Percentiles rank a stretch among this genome's conserved stretches.
Conservation (phyloP, 1,139 yeast species). For the Hanseniaspora gamundiae region DNA sequence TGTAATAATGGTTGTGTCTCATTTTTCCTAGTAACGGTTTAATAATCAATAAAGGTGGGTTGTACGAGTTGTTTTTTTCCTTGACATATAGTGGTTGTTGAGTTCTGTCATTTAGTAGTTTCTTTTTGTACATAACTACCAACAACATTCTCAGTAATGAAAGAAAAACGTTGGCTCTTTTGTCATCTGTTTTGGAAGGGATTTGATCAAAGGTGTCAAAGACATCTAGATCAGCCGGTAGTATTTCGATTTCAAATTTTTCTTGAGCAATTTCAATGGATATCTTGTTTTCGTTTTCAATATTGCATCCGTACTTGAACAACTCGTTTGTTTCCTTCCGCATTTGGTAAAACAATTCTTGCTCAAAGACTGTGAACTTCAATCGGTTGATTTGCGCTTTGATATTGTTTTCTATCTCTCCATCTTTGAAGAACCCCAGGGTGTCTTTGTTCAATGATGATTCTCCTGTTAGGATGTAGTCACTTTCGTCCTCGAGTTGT, state of each 20-base stretch:
- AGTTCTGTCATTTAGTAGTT: constrained; percentile 17
- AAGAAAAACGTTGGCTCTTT: constrained; percentile 28
- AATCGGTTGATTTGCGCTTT: constrained; percentile 45
- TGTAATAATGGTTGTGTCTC: constrained; percentile 21
- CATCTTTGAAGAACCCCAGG: constrained; percentile 10
- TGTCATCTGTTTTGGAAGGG: constrained; percentile 23
- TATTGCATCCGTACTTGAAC: constrained; percentile 59
- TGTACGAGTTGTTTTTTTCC: constrained; percentile 1
- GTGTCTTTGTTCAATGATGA: constrained; percentile 15
- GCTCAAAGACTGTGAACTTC: constrained; percentile 70
- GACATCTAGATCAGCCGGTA: constrained; percentile 36
- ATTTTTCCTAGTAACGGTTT: constrained; percentile 24
- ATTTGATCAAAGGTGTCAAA: constrained; percentile 28
- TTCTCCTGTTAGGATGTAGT: constrained; percentile 28
- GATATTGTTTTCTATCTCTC: constrained; percentile 26
- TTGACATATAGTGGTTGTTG: constrained; percentile 7
- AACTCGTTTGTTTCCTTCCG: constrained; percentile 64
- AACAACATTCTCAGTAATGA: constrained; percentile 36
- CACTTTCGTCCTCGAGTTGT: constrained; percentile 45
- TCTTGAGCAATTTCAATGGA: constrained; percentile 54
- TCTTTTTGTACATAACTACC: constrained; percentile 34
- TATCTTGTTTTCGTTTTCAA: constrained; percentile 53
- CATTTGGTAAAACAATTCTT: constrained; percentile 55
- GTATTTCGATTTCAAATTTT: constrained; percentile 56
- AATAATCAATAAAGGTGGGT: constrained; percentile 12